Evolutionary conservation across 2,329 filamentous ascomycete species (phyloP).

Genomic region (Penicillium occitanis): DNA sequence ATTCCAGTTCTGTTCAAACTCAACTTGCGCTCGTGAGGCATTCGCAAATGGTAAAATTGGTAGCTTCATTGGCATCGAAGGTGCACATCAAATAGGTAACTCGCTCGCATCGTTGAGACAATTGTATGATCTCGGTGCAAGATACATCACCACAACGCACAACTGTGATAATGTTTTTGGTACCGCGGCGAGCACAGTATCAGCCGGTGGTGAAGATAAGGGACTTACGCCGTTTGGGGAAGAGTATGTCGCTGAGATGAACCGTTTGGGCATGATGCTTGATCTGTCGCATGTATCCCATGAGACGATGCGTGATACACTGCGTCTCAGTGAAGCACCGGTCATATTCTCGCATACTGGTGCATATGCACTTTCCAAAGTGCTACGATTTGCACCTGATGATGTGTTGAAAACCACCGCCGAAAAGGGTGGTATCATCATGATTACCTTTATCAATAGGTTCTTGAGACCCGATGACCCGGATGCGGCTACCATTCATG

Average conservation of each 20-base stretch:
- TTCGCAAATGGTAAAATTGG: slow-evolving; percentile 24
- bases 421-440: slow-evolving; percentile 27
- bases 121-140: slow-evolving; percentile 24
- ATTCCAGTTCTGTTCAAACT: slow-evolving; percentile 26
- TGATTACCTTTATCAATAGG: slow-evolving; percentile 26
- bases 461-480: slow-evolving; percentile 25
- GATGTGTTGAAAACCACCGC: slow-evolving; percentile 25
- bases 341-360: slow-evolving; percentile 29
- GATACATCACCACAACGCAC: slow-evolving; percentile 29
- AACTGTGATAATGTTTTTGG: slow-evolving; percentile 33
- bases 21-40: slow-evolving; percentile 25
- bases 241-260: slow-evolving; percentile 30
- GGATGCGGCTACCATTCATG: slow-evolving; percentile 33
- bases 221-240: slow-evolving; percentile 28
- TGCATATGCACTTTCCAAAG: slow-evolving; percentile 19
- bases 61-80: slow-evolving; percentile 31
- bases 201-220: slow-evolving; percentile 22
- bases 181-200: slow-evolving; percentile 24
- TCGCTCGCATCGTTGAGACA: slow-evolving; percentile 26
- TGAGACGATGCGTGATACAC: slow-evolving; percentile 28
- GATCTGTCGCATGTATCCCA: slow-evolving; percentile 31
- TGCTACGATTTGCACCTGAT: slow-evolving; percentile 27
- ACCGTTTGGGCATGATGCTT: slow-evolving; percentile 32
- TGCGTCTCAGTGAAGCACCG: slow-evolving; percentile 27
- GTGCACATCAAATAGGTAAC: slow-evolving; percentile 30